phyloP scores from a whole-genome alignment of 495 filamentous ascomycete genomes.

The Xylaria palmicola region DNA sequence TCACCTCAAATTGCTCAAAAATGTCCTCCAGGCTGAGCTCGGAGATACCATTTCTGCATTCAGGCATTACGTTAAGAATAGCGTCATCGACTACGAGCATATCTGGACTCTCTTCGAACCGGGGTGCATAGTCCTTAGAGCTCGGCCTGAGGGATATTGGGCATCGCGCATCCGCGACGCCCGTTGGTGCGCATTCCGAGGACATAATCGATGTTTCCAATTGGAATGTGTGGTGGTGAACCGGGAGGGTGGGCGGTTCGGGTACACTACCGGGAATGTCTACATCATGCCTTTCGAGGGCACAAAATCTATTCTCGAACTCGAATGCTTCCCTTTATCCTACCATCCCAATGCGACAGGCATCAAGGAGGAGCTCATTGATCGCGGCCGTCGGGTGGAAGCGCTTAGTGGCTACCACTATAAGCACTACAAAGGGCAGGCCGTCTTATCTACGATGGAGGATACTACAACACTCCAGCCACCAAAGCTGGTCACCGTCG shows the following conservation, averaged over 20 bases:
- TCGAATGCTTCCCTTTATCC: slow-evolving; percentile 55
- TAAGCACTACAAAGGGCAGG: slow-evolving; percentile 55
- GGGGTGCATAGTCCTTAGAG: slow-evolving; percentile 28
- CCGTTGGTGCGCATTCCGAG: too few relatives aligned
- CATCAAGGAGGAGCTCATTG: slow-evolving; percentile 38
- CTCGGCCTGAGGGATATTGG: too few relatives aligned
- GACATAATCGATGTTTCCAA: slow-evolving; percentile 46
- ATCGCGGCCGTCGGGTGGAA: slow-evolving; percentile 52
- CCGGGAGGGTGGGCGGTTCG: slow-evolving; percentile 60
- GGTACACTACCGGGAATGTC: slow-evolving; percentile 42
- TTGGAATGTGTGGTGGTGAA: slow-evolving; percentile 51
- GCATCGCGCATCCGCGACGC: too few relatives aligned
- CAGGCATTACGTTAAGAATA: slow-evolving; percentile 55
- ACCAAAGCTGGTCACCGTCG: neutral
- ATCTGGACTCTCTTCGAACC: slow-evolving; percentile 46
- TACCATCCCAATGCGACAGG: slow-evolving; percentile 51
- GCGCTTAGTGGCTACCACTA: slow-evolving; percentile 59
- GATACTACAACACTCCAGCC: slow-evolving; percentile 5
- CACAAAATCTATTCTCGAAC: slow-evolving; percentile 54
- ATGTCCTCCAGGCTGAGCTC: slow-evolving; percentile 59
- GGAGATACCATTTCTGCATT: slow-evolving; percentile 51
- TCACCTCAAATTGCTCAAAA: slow-evolving; percentile 56
- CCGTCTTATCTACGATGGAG: too few relatives aligned
- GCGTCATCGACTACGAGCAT: slow-evolving; percentile 57
- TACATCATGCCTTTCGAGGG: slow-evolving; percentile 54